phyloP scores from a whole-genome alignment of 495 filamentous ascomycete genomes.

The Neurospora sp. region DNA sequence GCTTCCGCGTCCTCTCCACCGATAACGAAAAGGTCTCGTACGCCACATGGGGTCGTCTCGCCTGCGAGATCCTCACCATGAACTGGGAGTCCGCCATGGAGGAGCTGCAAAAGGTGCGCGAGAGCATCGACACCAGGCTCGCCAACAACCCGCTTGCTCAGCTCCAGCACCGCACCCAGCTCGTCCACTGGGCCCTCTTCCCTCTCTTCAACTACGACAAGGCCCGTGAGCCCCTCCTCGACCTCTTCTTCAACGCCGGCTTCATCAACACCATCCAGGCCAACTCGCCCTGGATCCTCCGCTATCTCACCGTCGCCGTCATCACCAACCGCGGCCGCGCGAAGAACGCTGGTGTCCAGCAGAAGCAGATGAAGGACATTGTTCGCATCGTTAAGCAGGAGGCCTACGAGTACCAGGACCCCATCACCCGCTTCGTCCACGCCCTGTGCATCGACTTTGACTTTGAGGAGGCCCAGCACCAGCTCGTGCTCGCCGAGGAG shows the following conservation, averaged over 20 bases:
- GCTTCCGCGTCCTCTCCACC: slow-evolving; percentile 93
- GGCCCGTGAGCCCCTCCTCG: slow-evolving; percentile 80
- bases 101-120: slow-evolving; percentile 88
- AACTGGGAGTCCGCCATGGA: slow-evolving; percentile 96
- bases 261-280: slow-evolving; percentile 99
- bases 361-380: slow-evolving; percentile 96
- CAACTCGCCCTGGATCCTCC: slow-evolving; percentile 90
- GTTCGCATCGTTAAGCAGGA: slow-evolving; percentile 92
- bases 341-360: slow-evolving; percentile 75
- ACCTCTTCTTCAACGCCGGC: slow-evolving; percentile 88
- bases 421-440: slow-evolving; percentile 90
- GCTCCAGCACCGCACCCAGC: slow-evolving; percentile 87
- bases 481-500: slow-evolving; percentile 82
- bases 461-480: slow-evolving; percentile 94
- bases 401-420: slow-evolving; percentile 93
- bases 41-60: slow-evolving; percentile 94
- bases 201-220: slow-evolving; percentile 97
- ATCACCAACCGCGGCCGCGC: slow-evolving; percentile 86
- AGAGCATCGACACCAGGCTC: slow-evolving; percentile 79
- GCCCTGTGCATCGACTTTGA: slow-evolving; percentile 97
- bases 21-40: slow-evolving; percentile 94
- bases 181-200: slow-evolving; percentile 97
- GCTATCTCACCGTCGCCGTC: slow-evolving; percentile 89
- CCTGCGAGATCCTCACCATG: slow-evolving; percentile 82
- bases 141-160: slow-evolving; percentile 94